Evolutionary conservation across 2,329 filamentous ascomycete species (phyloP).

Genomic region (Microascus cirrosus): DNA sequence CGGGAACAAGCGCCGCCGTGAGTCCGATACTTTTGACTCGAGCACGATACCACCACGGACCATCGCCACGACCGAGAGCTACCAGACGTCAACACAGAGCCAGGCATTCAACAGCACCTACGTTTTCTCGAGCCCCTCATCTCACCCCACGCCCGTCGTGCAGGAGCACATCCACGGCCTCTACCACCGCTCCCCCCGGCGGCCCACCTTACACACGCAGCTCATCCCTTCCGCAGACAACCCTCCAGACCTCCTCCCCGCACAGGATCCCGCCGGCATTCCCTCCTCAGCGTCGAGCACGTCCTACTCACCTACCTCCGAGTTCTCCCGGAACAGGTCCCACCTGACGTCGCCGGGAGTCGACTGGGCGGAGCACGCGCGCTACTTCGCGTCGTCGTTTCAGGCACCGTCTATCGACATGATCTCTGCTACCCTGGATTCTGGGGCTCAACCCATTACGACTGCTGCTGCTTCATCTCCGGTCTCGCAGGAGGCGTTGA

Average conservation of each 20-base stretch:
- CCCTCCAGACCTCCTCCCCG: neutral
- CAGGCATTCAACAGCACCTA: conserved; percentile 1
- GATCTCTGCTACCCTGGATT: neutral
- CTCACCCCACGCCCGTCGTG: conserved; percentile 1
- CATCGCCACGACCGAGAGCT: neutral
- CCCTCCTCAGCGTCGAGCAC: conserved; percentile 4
- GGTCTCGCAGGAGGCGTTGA: neutral
- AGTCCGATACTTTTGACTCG: neutral
- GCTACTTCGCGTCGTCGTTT: neutral
- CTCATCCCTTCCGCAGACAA: neutral
- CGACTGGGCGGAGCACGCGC: neutral
- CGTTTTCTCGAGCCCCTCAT: neutral
- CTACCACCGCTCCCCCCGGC: neutral
- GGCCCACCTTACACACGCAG: neutral
- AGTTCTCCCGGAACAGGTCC: neutral
- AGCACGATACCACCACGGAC: neutral
- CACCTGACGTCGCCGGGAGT: neutral
- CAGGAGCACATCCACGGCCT: neutral
- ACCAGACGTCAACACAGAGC: neutral
- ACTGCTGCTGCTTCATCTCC: neutral
- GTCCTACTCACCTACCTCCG: neutral
- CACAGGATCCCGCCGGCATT: neutral
- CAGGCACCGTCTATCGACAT: neutral
- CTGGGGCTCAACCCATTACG: neutral
- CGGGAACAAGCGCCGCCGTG: neutral